Evolutionary conservation across 2,329 filamentous ascomycete species (phyloP), one percentile per base, ranked within the genome.

Genomic region (Aureobasidium sp.): DNA sequence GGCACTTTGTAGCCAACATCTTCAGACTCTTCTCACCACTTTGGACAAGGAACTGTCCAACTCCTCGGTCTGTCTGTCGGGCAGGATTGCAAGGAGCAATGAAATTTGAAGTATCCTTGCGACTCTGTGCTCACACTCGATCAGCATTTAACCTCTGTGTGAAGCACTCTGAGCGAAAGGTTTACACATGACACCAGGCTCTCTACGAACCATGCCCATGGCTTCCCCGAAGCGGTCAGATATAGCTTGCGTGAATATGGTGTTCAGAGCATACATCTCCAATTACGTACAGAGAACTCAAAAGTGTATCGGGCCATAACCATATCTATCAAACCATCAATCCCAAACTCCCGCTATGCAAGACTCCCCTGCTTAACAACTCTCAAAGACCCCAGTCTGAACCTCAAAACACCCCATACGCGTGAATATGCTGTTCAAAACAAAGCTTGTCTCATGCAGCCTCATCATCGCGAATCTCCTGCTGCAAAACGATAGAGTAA

Each of bases 401-500:
- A 14, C 15, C 27, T 48, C 25, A 5, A 9, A 48, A 17, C 6
- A 27, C 25, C 27, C 41, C 20, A 12, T 5, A 44, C 14, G 11
- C 15, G 17, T 48, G 45, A 39, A 5, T 15, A 39, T n/a, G 12
- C 9, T 31, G 7, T 3, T 5, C 8, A n/a, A 5, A 11, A 27
- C 27, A 29, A 8, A 7, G 39, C 15, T 2, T 9, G 11, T 17
- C 22, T 59, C 55, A 59, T 2, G 63, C 62, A 31, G 17, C 47
- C 67, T 81, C 80, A 53, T 84, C 88, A 76, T 87, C 89, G 65
- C 88, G 87, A 70, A 96, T 91, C 82, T 97, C 90, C 82, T 97
- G 93, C 82, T 99, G 93, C 79, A 99, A 76, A 65, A 99, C 92
- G 78, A 99, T 99, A 73, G 90, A 96, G 78, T 99, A 99, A 66